Percentiles rank a stretch among this genome's conserved stretches.
Conservation (phyloP, 495 filamentous ascomycete species). For the Staphylotrichum longicolle region DNA sequence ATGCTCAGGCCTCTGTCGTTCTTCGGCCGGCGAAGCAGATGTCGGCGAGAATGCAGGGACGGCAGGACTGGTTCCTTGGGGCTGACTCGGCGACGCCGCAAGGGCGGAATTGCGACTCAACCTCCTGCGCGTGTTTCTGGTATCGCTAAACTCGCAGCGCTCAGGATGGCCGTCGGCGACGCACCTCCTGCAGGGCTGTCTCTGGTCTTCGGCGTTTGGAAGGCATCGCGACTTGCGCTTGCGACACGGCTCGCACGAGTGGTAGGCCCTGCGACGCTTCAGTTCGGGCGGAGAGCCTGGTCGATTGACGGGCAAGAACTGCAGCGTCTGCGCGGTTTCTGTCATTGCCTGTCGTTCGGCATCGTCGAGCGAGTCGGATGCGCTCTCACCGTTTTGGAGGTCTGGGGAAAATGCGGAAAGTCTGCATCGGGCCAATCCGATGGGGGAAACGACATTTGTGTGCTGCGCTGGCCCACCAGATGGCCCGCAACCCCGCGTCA, state of each 20-base stretch:
- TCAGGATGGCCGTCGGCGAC: slow-evolving; percentile 1
- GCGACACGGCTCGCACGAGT: background rate
- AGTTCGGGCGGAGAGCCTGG: background rate
- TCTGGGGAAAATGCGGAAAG: background rate
- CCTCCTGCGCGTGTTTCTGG: background rate
- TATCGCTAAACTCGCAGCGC: slow-evolving; percentile 1
- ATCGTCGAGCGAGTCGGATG: background rate
- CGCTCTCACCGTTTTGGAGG: background rate
- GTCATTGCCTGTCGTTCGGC: background rate
- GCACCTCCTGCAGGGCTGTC: background rate
- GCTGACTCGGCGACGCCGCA: too few relatives aligned
- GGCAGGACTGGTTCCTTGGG: too few relatives aligned
- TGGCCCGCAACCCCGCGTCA: background rate
- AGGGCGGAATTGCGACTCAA: background rate
- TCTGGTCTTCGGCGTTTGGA: background rate
- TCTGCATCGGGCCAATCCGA: background rate
- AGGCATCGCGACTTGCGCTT: background rate
- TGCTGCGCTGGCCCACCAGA: background rate
- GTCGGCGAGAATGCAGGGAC: too few relatives aligned
- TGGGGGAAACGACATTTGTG: background rate
- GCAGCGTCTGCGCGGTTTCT: background rate
- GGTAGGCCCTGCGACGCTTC: background rate
- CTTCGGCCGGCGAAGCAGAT: too few relatives aligned
- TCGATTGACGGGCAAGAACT: slow-evolving; percentile 2
- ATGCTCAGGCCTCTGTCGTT: background rate